Conservation (phyloP, 1,139 yeast genomes). For the Taphrina wiesneri region DNA sequence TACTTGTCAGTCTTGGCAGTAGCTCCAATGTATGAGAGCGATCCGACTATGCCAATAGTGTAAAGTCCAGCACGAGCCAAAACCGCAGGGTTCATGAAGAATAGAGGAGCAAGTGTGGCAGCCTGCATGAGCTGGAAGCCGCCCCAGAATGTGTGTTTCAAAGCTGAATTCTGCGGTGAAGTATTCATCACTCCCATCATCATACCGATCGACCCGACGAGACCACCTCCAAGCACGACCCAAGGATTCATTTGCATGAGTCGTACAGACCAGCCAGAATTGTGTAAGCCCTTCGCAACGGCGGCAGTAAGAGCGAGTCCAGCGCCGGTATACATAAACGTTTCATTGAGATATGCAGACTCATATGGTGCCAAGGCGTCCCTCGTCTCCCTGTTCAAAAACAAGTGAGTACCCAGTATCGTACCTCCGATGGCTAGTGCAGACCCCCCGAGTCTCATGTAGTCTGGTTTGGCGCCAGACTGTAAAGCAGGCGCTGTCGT, state of each 20-base stretch:
- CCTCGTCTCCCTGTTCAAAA: conserved; percentile 31
- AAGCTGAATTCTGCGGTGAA: conserved; percentile 9
- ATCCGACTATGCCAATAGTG: conserved; percentile 33
- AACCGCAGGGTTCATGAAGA: conserved; percentile 32
- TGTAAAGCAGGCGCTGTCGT: conserved; percentile 11
- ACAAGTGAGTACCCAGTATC: conserved; percentile 26
- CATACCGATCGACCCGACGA: conserved; percentile 28
- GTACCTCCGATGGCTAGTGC: conserved; percentile 33
- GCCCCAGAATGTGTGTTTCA: conserved; percentile 33
- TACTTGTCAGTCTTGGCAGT: conserved; percentile 32
- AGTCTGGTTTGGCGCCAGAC: conserved; percentile 27
- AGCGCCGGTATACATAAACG: conserved; percentile 33
- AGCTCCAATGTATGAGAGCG: conserved; percentile 32
- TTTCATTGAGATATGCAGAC: conserved; percentile 25
- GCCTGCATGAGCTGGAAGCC: conserved; percentile 33
- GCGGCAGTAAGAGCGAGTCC: conserved; percentile 34
- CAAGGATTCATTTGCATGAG: conserved; percentile 34
- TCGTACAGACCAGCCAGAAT: conserved; percentile 33
- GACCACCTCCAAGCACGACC: conserved; percentile 30
- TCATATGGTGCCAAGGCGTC: conserved; percentile 26
- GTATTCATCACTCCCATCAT: conserved; percentile 34
- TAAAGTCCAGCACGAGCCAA: conserved; percentile 34
- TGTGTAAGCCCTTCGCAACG: conserved; percentile 29
- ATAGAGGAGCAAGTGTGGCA: conserved; percentile 28
- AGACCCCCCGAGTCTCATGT: conserved; percentile 20